phyloP scores from a whole-genome alignment of 345 rosid genomes.

The Gossypium sturtianum region DNA sequence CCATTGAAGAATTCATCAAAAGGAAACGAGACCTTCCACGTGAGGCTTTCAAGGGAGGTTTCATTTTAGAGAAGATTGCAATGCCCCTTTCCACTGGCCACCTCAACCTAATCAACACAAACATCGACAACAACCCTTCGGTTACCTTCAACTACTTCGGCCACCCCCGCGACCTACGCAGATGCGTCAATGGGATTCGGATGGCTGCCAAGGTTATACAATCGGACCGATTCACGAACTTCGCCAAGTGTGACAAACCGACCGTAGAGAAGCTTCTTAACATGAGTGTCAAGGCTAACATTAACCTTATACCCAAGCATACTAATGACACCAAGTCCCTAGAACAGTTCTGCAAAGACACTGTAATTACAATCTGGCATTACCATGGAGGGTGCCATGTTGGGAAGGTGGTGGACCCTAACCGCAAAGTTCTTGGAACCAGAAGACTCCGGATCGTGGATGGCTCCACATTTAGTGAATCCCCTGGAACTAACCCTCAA shows the following conservation, averaged over 20 bases:
- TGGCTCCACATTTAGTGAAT: conserved; percentile 66
- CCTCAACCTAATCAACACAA: conserved; percentile 56
- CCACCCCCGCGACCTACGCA: conserved; percentile 58
- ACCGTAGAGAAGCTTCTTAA: conserved; percentile 61
- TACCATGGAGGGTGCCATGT: conserved; percentile 94
- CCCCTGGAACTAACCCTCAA: conserved; percentile 99
- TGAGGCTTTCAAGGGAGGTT: conserved; percentile 89
- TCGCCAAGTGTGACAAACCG: conserved; percentile 43
- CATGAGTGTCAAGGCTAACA: conserved; percentile 61
- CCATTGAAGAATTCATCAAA: conserved; percentile 42
- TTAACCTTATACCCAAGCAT: conserved; percentile 72
- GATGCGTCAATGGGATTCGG: conserved; percentile 74
- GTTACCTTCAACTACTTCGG: conserved; percentile 90
- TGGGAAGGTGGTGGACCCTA: conserved; percentile 61
- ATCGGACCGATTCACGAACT: conserved; percentile 57
- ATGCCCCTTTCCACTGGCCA: conserved; percentile 65
- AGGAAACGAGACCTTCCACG: conserved; percentile 54
- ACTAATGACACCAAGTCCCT: conserved; percentile 73
- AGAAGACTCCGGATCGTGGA: conserved; percentile 70
- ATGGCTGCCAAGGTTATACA: conserved; percentile 53
- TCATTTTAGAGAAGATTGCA: conserved; percentile 83
- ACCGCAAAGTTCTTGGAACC: conserved; percentile 60
- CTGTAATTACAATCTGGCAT: conserved; percentile 95
- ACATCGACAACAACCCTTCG: conserved; percentile 73
- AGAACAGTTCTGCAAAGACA: conserved; percentile 93